Base-by-base conservation (phyloP, 2,329 filamentous ascomycete genomes). In the Colletotrichum lini region DNA sequence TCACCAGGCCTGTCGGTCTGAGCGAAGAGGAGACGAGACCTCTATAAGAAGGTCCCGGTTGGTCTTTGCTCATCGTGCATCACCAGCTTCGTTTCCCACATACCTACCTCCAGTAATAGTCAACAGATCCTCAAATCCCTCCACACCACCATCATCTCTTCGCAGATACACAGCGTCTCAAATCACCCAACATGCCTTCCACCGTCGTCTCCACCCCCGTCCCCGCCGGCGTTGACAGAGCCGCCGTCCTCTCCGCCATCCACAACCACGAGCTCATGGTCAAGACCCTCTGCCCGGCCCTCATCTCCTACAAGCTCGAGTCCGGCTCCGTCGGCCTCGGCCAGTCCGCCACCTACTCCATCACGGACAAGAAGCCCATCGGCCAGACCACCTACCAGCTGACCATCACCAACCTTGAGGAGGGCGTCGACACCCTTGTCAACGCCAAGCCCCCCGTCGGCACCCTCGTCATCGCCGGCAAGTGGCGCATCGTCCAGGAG, bases 241-340 rank as follows among this genome's bases (percentile, higher is more conserved):
- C 40, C 44, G 65, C 61, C 26, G 65, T 72, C 58, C 45, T 72
- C 65, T 6, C 69, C 26, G 54, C 69, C 45, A 64, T 72, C 38
- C 69, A 72, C 65, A 69, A 72, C 53, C 69, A 72, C 69, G 69
- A 72, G 44, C 65, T 72, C 30, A 72, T 72, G 69, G 69, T 72
- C 58, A 72, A 72, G 69, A 72, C 69, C 4, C 69, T 72, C 58
- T 72, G 69, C 65, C 69, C 69, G 38, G 47, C 57, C 42, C 69
- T 72, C 58, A 63, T 72, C 69, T 59, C 58, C 44, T 59, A 72
- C 65, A 72, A 63, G 16, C 65, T 63, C 30, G 65, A 72, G 65
- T 68, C 65, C 53, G 69, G 69, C 58, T 58, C 65, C 47, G 58
- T 58, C 45, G 69, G 58, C 53, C 12, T 44, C 9, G 65, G 65